These are phyloP conservation scores for Cotoneaster glaucophyllus DNA, from an alignment of 306 rosid species.

Conservation along the genomic window DNA sequence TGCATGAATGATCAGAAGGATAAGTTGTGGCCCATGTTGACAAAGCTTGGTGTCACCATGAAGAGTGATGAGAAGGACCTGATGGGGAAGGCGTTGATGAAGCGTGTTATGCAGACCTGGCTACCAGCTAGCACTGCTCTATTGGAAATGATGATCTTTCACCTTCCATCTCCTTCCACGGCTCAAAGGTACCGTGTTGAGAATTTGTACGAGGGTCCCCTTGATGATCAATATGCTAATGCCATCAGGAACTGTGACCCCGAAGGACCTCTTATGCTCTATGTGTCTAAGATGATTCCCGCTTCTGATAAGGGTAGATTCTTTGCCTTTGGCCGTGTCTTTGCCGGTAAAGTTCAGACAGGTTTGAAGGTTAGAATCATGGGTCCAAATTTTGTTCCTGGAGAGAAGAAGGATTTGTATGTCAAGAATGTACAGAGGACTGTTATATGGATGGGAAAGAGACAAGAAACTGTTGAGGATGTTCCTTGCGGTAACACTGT, in stretches of 20 bases:
- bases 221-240: slow-evolving; percentile 70
- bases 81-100: slow-evolving; percentile 80
- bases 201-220: slow-evolving; percentile 91
- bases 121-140: slow-evolving; percentile 82
- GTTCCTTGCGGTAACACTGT: slow-evolving; percentile 96
- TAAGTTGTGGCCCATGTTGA: slow-evolving; percentile 89
- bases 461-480: slow-evolving; percentile 84
- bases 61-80: slow-evolving; percentile 78
- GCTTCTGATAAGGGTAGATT: slow-evolving; percentile 95
- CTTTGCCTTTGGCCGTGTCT: slow-evolving; percentile 91
- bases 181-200: slow-evolving; percentile 95
- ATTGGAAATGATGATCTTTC: slow-evolving; percentile 92
- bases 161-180: slow-evolving; percentile 67
- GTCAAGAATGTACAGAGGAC: slow-evolving; percentile 86
- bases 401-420: slow-evolving; percentile 82
- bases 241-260: slow-evolving; percentile 88
- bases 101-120: slow-evolving; percentile 97
- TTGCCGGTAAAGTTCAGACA: slow-evolving; percentile 76
- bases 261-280: slow-evolving; percentile 92
- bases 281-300: slow-evolving; percentile 96
- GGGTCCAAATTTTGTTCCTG: slow-evolving; percentile 94
- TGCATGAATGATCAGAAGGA: slow-evolving; percentile 97
- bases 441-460: slow-evolving; percentile 99
- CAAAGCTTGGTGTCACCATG: slow-evolving; percentile 66
- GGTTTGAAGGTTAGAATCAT: slow-evolving; percentile 94